Evolutionary conservation across 139 green algal genomes (phyloP).

Genomic region (Limnomonas spitsbergensis): DNA sequence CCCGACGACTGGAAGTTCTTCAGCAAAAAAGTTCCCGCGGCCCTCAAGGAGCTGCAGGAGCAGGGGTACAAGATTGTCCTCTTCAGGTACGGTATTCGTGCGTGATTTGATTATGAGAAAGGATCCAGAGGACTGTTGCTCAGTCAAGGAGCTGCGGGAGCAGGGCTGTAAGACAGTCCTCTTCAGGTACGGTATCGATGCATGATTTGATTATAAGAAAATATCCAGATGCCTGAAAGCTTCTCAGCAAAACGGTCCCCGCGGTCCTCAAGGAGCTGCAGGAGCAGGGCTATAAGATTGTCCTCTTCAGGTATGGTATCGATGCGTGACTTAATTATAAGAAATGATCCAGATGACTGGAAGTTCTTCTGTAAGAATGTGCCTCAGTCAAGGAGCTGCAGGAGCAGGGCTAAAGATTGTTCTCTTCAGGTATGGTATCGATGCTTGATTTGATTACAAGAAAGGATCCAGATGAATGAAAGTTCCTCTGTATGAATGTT

Average conservation of each 20-base stretch:
- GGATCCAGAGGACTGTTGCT: too few relatives aligned
- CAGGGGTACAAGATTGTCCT: conserved; percentile 66
- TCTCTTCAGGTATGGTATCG: conserved; percentile 53
- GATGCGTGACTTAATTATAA: too few relatives aligned
- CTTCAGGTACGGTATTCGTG: conserved; percentile 50
- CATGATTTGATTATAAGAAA: too few relatives aligned
- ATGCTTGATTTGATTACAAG: too few relatives aligned
- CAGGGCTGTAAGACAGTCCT: conserved; percentile 65
- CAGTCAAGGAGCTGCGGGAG: conserved; percentile 39
- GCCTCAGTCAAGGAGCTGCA: conserved; percentile 36
- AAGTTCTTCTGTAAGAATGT: conserved; percentile 57
- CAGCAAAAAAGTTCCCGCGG: conserved; percentile 46
- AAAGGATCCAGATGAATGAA: conserved; percentile 56
- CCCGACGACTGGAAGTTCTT: conserved; percentile 57
- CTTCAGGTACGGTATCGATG: conserved; percentile 50
- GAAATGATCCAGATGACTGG: conserved; percentile 58
- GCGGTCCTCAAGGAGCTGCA: conserved; percentile 40
- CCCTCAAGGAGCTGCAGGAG: conserved; percentile 38
- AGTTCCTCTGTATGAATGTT: conserved; percentile 55
- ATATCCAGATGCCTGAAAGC: conserved; percentile 54
- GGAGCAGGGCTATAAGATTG: conserved; percentile 57
- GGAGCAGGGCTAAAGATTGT: conserved; percentile 60
- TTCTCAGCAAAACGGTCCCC: conserved; percentile 51
- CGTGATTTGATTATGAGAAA: too few relatives aligned
- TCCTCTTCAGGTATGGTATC: conserved; percentile 56